These are phyloP conservation scores for Wolfiporia cocos DNA, from an alignment of 1,284 basidiomycete genomes.

Conservation along the genomic window DNA sequence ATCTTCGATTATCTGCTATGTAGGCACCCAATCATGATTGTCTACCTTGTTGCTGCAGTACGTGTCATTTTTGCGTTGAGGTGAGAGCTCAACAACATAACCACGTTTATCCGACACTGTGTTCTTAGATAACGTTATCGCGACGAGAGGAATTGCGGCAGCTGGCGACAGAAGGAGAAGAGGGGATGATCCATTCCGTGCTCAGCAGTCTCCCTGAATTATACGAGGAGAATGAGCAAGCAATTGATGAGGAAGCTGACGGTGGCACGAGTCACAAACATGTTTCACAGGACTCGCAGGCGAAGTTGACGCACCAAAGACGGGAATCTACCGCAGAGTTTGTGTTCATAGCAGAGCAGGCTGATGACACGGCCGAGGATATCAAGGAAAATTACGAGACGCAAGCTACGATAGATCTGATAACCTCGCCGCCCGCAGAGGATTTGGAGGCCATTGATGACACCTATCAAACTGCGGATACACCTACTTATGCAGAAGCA, in stretches of 20 bases:
- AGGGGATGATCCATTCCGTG: slow-evolving; percentile 83
- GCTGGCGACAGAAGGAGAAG: slow-evolving; percentile 59
- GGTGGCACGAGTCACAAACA: no score
- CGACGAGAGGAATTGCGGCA: slow-evolving; percentile 53
- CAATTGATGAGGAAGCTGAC: not conserved
- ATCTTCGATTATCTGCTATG: slow-evolving; percentile 85
- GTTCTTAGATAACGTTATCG: slow-evolving; percentile 48
- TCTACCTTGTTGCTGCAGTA: slow-evolving; percentile 82
- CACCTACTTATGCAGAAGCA: not conserved
- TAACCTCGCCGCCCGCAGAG: not conserved
- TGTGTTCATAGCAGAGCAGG: not conserved
- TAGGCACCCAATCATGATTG: slow-evolving; percentile 73
- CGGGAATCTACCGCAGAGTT: no score
- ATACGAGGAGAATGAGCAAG: slow-evolving; percentile 33
- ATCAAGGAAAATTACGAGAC: not conserved
- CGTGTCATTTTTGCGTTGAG: slow-evolving; percentile 30
- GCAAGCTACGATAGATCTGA: not conserved
- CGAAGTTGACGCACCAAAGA: not conserved
- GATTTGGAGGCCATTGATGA: not conserved
- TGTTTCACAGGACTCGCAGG: not conserved
- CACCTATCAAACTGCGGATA: slow-evolving; percentile 8
- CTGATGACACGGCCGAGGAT: not conserved
- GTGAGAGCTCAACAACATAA: no score
- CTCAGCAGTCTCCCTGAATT: slow-evolving; percentile 69
- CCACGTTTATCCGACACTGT: no score